A percentile compares a stretch with the other conserved stretches of the same genome.
Conservation (phyloP, 345 rosid genomes). For the Brassica carinata region DNA sequence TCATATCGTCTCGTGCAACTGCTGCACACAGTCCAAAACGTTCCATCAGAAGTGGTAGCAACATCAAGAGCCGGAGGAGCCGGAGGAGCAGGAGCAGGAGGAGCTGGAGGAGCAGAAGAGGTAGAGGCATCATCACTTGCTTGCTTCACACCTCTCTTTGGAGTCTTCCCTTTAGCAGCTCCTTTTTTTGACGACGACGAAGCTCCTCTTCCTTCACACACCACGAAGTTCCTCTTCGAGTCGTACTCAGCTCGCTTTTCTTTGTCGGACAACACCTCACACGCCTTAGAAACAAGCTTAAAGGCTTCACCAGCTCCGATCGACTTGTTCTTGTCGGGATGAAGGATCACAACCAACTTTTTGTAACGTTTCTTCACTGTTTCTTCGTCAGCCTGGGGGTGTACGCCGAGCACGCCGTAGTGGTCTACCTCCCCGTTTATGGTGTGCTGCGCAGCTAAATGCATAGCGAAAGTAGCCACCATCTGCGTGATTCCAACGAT, state of each 20-base stretch:
- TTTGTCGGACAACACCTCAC: constrained; percentile 65
- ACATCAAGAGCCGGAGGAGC: not conserved
- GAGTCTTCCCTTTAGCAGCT: constrained; percentile 45
- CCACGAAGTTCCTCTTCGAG: constrained; percentile 45
- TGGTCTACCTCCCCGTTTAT: constrained; percentile 55
- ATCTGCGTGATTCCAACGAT: constrained; percentile 61
- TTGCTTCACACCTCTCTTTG: constrained; percentile 45
- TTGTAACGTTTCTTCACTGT: constrained; percentile 58
- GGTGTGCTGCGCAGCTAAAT: constrained; percentile 50
- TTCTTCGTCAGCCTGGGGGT: constrained; percentile 58
- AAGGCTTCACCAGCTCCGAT: constrained; percentile 74
- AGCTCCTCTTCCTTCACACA: constrained; percentile 40
- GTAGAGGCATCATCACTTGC: constrained; percentile 36
- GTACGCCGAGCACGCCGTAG: constrained; percentile 59
- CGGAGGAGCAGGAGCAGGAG: not conserved
- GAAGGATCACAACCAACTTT: constrained; percentile 62
- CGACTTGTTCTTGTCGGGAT: constrained; percentile 71
- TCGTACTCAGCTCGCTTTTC: constrained; percentile 57
- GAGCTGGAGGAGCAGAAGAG: not conserved
- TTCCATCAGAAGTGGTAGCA: constrained; percentile 36
- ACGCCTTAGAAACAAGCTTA: constrained; percentile 57
- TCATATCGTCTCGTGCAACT: constrained; percentile 67
- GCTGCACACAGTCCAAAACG: constrained; percentile 77
- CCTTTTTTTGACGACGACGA: constrained; percentile 47
- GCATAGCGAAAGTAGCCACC: constrained; percentile 55